Conservation (phyloP, 2,329 filamentous ascomycete species). For the Botrytis porri region DNA sequence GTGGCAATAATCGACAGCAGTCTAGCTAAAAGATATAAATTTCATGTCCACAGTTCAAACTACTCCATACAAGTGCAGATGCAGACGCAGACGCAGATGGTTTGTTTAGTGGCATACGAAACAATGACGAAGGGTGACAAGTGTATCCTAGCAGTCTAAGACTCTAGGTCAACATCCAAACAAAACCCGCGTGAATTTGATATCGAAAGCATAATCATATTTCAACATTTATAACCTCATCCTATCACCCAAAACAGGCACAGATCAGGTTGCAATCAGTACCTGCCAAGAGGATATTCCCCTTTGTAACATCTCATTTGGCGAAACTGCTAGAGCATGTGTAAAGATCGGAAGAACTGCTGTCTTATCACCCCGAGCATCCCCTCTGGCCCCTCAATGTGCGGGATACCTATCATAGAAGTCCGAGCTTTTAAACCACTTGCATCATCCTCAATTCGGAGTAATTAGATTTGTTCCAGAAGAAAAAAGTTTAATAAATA, state of each 20-base stretch:
- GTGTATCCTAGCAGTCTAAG: background rate
- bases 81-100: slow-evolving; percentile 6
- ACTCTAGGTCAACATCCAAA: background rate
- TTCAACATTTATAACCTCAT: slow-evolving; percentile 1
- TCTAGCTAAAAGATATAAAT: background rate
- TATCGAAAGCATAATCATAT: slow-evolving; percentile 6
- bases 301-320: slow-evolving; percentile 9
- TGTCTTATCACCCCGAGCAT: background rate
- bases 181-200: background rate
- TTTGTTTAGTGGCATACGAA: background rate
- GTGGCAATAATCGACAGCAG: slow-evolving; percentile 10
- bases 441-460: slow-evolving; percentile 10
- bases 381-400: slow-evolving; percentile 11
- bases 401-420: slow-evolving; percentile 8
- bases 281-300: slow-evolving; percentile 9
- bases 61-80: background rate
- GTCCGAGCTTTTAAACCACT: slow-evolving; percentile 10
- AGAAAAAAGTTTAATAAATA: background rate
- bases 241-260: slow-evolving; percentile 2
- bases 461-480: slow-evolving; percentile 5
- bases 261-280: slow-evolving; percentile 5
- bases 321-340: background rate
- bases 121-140: slow-evolving; percentile 7
- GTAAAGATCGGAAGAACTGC: slow-evolving; percentile 13
- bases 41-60: background rate